Evolutionary conservation across 805 yeast species (phyloP).

Genomic region (Candida incommunis): DNA sequence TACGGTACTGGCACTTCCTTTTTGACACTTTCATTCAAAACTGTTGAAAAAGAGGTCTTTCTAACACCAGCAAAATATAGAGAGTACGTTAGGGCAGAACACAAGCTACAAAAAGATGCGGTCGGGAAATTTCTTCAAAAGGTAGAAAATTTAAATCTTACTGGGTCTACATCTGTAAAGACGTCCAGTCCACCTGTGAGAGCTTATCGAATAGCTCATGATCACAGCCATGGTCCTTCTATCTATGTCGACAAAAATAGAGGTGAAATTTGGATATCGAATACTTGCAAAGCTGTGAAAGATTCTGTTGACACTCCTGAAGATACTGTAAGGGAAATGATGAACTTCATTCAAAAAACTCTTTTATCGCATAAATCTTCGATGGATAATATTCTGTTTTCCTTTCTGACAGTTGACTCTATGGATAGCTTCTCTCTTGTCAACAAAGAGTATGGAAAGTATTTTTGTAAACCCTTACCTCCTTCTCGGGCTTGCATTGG

Average conservation of each 20-base stretch:
- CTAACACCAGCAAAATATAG: neutral
- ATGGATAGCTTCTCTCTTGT: conserved; percentile 53
- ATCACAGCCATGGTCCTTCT: neutral
- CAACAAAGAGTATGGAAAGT: conserved; percentile 43
- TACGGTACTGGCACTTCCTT: conserved; percentile 11
- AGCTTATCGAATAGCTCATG: neutral
- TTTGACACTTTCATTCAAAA: neutral
- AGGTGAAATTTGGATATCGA: neutral
- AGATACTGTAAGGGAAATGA: neutral
- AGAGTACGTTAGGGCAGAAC: neutral
- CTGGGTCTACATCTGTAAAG: neutral
- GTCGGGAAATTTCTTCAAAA: neutral
- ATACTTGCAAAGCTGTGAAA: neutral
- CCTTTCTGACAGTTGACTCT: conserved; percentile 44
- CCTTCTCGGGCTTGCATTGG: conserved; percentile 85
- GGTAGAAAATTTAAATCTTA: too few species aligned
- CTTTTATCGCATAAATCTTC: neutral
- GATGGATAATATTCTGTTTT: conserved; percentile 35
- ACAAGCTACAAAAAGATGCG: conserved; percentile 10
- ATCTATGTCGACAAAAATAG: neutral
- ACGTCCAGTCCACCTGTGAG: neutral
- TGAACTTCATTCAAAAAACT: neutral
- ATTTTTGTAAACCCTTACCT: conserved; percentile 51
- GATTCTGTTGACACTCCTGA: neutral
- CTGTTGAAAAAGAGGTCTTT: neutral